phyloP scores from a whole-genome alignment of 257 asterid genomes.

The Solanum virginianum region DNA sequence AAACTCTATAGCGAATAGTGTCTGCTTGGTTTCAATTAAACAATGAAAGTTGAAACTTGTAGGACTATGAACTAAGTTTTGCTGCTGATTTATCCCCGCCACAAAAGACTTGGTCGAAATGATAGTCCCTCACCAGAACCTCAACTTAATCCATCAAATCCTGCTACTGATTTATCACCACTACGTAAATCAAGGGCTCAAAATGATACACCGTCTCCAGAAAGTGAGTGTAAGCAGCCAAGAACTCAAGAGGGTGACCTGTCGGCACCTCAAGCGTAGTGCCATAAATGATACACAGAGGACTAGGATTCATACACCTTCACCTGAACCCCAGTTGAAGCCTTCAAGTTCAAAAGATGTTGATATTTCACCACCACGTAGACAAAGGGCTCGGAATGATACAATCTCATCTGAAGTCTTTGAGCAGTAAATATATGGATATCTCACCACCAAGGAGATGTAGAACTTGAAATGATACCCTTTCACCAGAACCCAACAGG shows the following conservation, averaged over 20 bases:
- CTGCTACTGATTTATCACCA: conserved; percentile 2
- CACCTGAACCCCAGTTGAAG: neutral
- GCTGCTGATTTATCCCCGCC: conserved; percentile 13
- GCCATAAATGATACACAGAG: neutral
- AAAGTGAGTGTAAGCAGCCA: neutral
- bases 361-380: conserved; percentile 9
- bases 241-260: conserved; percentile 10
- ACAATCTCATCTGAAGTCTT: conserved; percentile 17
- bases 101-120: neutral
- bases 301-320: neutral
- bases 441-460: conserved; percentile 14
- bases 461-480: conserved; percentile 35
- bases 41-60: too few species aligned
- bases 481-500: conserved; percentile 31
- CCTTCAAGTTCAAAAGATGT: neutral
- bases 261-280: conserved; percentile 48
- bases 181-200: neutral
- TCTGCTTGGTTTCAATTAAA: too few species aligned
- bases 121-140: conserved; percentile 16
- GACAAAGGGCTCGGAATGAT: conserved; percentile 22
- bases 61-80: too few species aligned
- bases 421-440: neutral
- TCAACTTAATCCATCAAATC: neutral
- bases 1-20: too few species aligned
- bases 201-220: neutral